Conservation (phyloP, 2,329 filamentous ascomycete genomes). For the Trichoderma hamatum region DNA sequence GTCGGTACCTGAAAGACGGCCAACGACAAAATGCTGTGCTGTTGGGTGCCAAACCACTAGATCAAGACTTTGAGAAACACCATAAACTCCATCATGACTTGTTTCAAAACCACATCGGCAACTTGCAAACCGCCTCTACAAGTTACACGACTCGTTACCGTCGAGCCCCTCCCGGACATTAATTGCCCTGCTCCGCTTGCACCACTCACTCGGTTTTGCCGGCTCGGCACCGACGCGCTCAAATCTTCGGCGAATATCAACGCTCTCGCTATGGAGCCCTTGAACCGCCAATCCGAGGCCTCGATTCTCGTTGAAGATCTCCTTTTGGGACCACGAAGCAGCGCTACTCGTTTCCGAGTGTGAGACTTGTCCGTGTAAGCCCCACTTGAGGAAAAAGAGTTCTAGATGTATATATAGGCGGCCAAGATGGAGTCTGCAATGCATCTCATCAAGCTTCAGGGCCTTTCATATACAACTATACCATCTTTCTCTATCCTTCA, state of each 20-base stretch:
- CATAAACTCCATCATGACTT: not conserved
- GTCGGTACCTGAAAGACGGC: not conserved
- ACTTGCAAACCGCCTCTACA: not conserved
- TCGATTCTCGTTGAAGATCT: not conserved
- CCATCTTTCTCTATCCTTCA: not conserved
- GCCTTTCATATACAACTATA: not conserved
- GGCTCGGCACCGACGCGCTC: slow-evolving; percentile 8
- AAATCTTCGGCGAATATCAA: not conserved
- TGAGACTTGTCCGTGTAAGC: not conserved
- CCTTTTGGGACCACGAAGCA: not conserved
- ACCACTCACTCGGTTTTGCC: not conserved
- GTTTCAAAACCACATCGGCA: no score
- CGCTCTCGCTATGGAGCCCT: slow-evolving; percentile 8
- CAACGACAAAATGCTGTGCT: not conserved
- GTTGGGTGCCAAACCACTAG: not conserved
- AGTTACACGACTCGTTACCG: not conserved
- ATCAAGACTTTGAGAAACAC: not conserved
- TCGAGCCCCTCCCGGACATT: not conserved
- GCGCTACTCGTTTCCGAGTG: not conserved
- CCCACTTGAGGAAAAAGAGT: not conserved
- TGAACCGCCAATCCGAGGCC: not conserved
- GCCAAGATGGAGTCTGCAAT: not conserved
- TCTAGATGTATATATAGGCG: slow-evolving; percentile 12
- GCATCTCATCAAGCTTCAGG: not conserved
- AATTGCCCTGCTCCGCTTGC: not conserved